phyloP scores from a whole-genome alignment of 1,139 yeast species.

The Candida labiduridarum region DNA sequence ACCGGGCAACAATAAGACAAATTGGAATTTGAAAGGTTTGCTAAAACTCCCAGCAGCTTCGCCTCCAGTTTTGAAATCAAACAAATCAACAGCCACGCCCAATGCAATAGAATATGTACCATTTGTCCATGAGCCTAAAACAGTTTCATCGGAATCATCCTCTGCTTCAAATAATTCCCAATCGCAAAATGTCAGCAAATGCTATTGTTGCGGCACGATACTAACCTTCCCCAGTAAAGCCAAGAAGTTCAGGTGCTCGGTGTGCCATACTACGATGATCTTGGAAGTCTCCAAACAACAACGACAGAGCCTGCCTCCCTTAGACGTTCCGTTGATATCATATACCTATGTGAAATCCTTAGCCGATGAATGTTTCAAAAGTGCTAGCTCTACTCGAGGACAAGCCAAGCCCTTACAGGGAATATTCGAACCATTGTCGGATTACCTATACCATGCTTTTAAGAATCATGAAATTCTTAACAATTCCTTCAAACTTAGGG shows the following conservation, averaged over 20 bases:
- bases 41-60: slow-evolving; percentile 10
- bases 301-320: slow-evolving; percentile 1
- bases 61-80: slow-evolving; percentile 1
- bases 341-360: slow-evolving; percentile 27
- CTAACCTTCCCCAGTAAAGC: slow-evolving; percentile 51
- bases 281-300: slow-evolving; percentile 17
- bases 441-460: slow-evolving; percentile 44
- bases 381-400: slow-evolving; percentile 15
- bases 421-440: slow-evolving; percentile 54
- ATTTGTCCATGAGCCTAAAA: background rate
- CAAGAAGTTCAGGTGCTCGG: slow-evolving; percentile 56
- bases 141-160: slow-evolving; percentile 5
- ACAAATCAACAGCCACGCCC: slow-evolving; percentile 5
- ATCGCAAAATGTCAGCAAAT: slow-evolving; percentile 24
- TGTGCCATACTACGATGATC: slow-evolving; percentile 55
- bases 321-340: slow-evolving; percentile 26
- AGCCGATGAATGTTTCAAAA: slow-evolving; percentile 31
- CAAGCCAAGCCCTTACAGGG: slow-evolving; percentile 28
- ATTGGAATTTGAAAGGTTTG: slow-evolving; percentile 10
- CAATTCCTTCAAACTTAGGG: slow-evolving; percentile 46
- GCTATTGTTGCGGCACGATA: slow-evolving; percentile 64
- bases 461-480: slow-evolving; percentile 45
- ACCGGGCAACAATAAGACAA: background rate
- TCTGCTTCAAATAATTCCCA: slow-evolving; percentile 6
- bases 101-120: slow-evolving; percentile 3